Base-by-base conservation (phyloP, 139 green algal genomes). In the Chlamydomonas urium region DNA sequence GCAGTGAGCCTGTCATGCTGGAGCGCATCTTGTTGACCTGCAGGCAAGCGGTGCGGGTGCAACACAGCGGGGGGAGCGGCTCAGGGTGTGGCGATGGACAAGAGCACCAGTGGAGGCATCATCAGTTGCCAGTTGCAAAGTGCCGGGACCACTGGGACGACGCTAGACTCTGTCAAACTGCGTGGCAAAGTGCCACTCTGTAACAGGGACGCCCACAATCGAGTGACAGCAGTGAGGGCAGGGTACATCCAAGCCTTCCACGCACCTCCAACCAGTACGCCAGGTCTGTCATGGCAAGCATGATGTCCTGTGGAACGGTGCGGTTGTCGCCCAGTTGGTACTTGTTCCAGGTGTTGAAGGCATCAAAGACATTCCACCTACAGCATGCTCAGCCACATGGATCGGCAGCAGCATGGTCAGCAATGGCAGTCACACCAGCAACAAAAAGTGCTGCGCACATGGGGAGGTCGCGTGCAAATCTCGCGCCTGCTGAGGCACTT, bases 211-310 rank as follows among this genome's bases (percentile, higher is more conserved):
- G n/a, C n/a, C n/a, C n/a, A n/a, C n/a, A n/a, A n/a, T n/a, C n/a
- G n/a, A n/a, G n/a, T n/a, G n/a, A n/a, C n/a, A n/a, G n/a, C n/a
- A n/a, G n/a, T n/a, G n/a, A n/a, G n/a, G n/a, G n/a, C n/a, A n/a
- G n/a, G n/a, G n/a, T n/a, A n/a, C n/a, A n/a, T n/a, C n/a, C n/a
- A n/a, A n/a, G n/a, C n/a, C n/a, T n/a, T n/a, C n/a, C n/a, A n/a
- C n/a, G n/a, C n/a, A 67, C 60, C 60, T 67, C 60, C 23, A 67
- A 21, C 60, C 60, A 67, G 60, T 67, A 45, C n/a, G 60, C 60
- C 32, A 67, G 60, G 8, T 67, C 60, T 26, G 60, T 67, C 60
- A 67, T 67, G 10, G 26, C 29, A 10, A 53, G 14, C 10, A 53
- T n/a, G 32, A 32, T 29, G 33, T 67, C 21, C 17, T 63, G 17